Percentiles rank a stretch among this genome's conserved stretches.
phyloP scores from a whole-genome alignment of 148 eudicot genomes.

The Salicornia ramosissima region DNA sequence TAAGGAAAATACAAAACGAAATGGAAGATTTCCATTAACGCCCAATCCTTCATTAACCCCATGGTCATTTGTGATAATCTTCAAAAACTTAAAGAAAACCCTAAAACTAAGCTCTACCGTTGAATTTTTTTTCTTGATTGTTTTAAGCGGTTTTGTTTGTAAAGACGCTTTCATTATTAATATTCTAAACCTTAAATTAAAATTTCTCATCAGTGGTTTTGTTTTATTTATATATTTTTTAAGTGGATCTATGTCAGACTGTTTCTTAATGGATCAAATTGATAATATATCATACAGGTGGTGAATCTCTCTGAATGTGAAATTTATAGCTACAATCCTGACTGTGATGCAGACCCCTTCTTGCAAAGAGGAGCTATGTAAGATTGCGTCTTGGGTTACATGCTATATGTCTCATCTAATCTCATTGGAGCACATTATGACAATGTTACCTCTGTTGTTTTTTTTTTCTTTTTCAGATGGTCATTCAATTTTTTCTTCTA shows the following conservation, averaged over 20 bases:
- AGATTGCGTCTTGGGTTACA: constrained; percentile 25
- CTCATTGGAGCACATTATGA: background rate
- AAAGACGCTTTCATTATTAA: background rate
- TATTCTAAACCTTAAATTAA: background rate
- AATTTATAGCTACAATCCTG: constrained; percentile 85
- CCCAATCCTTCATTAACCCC: too few relatives aligned
- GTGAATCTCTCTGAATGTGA: constrained; percentile 86
- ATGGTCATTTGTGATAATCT: too few relatives aligned
- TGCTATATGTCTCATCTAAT: background rate
- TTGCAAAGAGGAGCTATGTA: constrained; percentile 88
- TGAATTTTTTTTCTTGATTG: too few relatives aligned
- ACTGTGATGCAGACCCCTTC: constrained; percentile 78
- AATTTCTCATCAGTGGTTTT: background rate
- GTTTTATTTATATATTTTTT: too few relatives aligned
- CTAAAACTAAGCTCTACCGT: too few relatives aligned
- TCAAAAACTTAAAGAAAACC: too few relatives aligned
- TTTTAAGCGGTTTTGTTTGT: too few relatives aligned
- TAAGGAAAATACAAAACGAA: too few relatives aligned
- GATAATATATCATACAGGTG: constrained; percentile 53
- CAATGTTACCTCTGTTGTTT: background rate
- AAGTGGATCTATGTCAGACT: too few relatives aligned
- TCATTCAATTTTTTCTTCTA: constrained; percentile 93
- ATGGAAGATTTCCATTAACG: too few relatives aligned
- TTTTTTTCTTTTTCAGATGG: constrained; percentile 56
- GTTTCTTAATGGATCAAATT: background rate